Conservation (phyloP, 768 basidiomycete species). For the Floccularia luteovirens region DNA sequence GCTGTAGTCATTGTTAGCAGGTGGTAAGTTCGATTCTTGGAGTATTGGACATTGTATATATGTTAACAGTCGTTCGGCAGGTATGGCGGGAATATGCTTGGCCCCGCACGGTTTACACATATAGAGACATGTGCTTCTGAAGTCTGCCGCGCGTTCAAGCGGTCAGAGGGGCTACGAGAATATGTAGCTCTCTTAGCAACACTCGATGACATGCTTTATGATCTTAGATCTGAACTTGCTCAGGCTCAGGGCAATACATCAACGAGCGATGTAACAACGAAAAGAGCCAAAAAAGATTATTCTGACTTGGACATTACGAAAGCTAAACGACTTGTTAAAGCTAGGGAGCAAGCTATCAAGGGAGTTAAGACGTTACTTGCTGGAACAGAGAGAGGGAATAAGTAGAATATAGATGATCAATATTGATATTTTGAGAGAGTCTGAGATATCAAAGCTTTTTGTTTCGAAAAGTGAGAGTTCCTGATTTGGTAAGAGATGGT, state of each 20-base stretch:
- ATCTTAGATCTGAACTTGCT: constrained; percentile 30
- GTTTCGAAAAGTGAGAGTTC: too few relatives aligned
- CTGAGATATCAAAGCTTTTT: too few relatives aligned
- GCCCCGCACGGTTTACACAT: constrained; percentile 68
- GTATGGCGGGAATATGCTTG: constrained; percentile 79
- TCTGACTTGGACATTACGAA: constrained; percentile 49
- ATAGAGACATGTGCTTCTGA: constrained; percentile 71
- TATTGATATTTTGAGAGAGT: too few relatives aligned
- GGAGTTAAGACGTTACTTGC: constrained; percentile 50
- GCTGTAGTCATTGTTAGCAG: constrained; percentile 75
- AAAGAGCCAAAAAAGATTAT: constrained; percentile 38
- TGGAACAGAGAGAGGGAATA: too few relatives aligned
- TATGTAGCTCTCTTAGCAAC: constrained; percentile 44
- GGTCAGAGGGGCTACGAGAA: constrained; percentile 62
- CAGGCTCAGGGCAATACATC: constrained; percentile 2
- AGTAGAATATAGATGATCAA: too few relatives aligned
- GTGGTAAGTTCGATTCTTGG: constrained; percentile 41
- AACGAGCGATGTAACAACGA: neutral
- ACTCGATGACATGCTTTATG: constrained; percentile 53
- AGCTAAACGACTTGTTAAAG: constrained; percentile 58
- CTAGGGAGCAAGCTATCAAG: constrained; percentile 62
- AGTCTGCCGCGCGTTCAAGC: constrained; percentile 63
- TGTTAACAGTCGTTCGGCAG: constrained; percentile 23
- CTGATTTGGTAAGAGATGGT: too few relatives aligned
- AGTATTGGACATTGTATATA: neutral